A percentile compares a stretch with the other conserved stretches of the same genome.
phyloP scores from a whole-genome alignment of 1,284 basidiomycete genomes.

The Singerocomus inundabilis region DNA sequence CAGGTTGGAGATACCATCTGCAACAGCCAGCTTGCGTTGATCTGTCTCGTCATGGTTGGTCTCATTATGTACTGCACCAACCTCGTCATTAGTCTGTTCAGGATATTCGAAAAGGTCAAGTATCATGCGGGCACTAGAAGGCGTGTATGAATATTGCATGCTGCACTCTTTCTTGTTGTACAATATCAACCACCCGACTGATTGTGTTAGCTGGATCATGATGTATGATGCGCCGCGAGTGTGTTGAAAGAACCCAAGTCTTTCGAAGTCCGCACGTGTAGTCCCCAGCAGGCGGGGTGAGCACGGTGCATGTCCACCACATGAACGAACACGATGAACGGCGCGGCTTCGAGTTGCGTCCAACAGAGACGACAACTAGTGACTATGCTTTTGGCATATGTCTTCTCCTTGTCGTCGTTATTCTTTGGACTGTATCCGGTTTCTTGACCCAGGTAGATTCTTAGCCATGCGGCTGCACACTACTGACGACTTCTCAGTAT shows the following conservation, averaged over 20 bases:
- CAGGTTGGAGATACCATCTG: slow-evolving; percentile 57
- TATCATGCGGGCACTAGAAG: slow-evolving; percentile 39
- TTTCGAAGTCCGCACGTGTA: slow-evolving; percentile 5
- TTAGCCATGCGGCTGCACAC: not conserved
- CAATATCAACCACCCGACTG: not conserved
- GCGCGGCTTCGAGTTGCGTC: slow-evolving; percentile 8
- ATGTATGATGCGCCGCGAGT: not conserved
- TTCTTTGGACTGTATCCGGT: slow-evolving; percentile 82
- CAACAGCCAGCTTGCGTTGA: slow-evolving; percentile 68
- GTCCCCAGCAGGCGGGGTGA: not conserved
- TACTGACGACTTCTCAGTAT: slow-evolving; percentile 42
- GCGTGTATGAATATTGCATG: slow-evolving; percentile 4
- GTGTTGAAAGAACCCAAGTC: too few species aligned
- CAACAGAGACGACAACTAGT: slow-evolving; percentile 27
- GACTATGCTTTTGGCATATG: slow-evolving; percentile 72
- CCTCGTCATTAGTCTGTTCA: slow-evolving; percentile 80
- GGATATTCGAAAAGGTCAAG: slow-evolving; percentile 88
- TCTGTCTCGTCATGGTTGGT: slow-evolving; percentile 72
- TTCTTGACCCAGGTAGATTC: slow-evolving; percentile 72
- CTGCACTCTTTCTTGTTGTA: not conserved
- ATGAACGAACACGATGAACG: slow-evolving; percentile 25
- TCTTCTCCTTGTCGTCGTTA: slow-evolving; percentile 75
- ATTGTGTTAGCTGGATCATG: not conserved
- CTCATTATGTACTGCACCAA: slow-evolving; percentile 77
- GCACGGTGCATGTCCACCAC: not conserved